phyloP scores from a whole-genome alignment of 2,329 filamentous ascomycete genomes.

The Mycosphaerella sp. region DNA sequence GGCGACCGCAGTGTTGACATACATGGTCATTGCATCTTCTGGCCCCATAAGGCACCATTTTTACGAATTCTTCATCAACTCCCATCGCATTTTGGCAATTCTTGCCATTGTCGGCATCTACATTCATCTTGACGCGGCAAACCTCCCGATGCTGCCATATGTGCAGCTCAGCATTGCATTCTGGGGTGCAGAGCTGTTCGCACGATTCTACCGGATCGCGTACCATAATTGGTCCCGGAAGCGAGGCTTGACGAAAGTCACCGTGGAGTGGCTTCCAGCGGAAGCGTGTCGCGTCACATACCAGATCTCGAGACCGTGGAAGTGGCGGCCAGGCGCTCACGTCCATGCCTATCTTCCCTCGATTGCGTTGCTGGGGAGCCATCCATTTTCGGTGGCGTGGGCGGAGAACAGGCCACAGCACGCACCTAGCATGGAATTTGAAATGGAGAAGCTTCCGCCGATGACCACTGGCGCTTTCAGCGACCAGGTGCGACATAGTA shows the following conservation, averaged over 20 bases:
- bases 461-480: constrained; percentile 5
- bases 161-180: constrained; percentile 67
- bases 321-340: constrained; percentile 52
- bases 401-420: constrained; percentile 44
- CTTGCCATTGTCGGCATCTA: constrained; percentile 65
- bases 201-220: constrained; percentile 45
- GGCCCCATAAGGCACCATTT: constrained; percentile 69
- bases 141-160: constrained; percentile 64
- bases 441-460: constrained; percentile 32
- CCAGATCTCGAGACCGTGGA: constrained; percentile 50
- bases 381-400: constrained; percentile 49
- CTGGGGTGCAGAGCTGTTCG: constrained; percentile 63
- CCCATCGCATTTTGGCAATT: constrained; percentile 71
- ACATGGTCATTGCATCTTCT: constrained; percentile 69
- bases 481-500: constrained; percentile 9
- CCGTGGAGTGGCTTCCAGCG: constrained; percentile 53
- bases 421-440: constrained; percentile 31
- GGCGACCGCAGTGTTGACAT: constrained; percentile 57
- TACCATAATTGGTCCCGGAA: constrained; percentile 50
- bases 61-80: constrained; percentile 90
- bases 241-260: constrained; percentile 46
- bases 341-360: constrained; percentile 56
- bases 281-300: constrained; percentile 58
- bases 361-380: constrained; percentile 39
- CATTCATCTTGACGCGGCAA: constrained; percentile 67